Evolutionary conservation across 305 asterid species (phyloP).

Genomic region (Fraxinus angustifolia): DNA sequence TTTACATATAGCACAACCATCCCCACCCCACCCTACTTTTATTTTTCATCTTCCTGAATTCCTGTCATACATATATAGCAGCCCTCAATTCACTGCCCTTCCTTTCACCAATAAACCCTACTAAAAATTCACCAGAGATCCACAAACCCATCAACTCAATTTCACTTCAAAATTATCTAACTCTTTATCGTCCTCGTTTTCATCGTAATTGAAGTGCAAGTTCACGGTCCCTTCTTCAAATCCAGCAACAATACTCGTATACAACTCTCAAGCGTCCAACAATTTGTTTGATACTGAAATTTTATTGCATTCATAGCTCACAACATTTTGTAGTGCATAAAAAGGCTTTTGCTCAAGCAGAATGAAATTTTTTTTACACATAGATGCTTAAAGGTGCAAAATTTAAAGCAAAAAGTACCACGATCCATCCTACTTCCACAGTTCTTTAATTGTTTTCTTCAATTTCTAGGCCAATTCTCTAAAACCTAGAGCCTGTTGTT

Average conservation of each 20-base stretch:
- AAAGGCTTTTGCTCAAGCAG: background rate
- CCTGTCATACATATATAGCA: slow-evolving; percentile 29
- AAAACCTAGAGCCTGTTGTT: slow-evolving; percentile 25
- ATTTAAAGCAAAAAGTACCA: background rate
- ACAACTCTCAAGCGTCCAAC: background rate
- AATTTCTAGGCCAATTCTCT: slow-evolving; percentile 33
- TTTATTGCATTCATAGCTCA: background rate
- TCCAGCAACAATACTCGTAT: background rate
- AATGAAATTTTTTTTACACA: background rate
- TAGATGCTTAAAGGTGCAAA: background rate
- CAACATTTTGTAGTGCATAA: background rate
- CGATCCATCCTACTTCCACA: background rate
- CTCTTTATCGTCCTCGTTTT: slow-evolving; percentile 6
- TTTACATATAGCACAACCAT: no score
- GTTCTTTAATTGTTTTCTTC: background rate
- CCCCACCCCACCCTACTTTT: background rate
- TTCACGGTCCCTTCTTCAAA: background rate
- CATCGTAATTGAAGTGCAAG: background rate
- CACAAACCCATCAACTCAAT: slow-evolving; percentile 9
- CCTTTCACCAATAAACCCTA: slow-evolving; percentile 30
- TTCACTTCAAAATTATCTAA: slow-evolving; percentile 10
- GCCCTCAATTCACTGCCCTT: slow-evolving; percentile 35
- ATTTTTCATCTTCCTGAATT: slow-evolving; percentile 27
- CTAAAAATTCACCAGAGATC: slow-evolving; percentile 7
- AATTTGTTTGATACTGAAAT: background rate